These are phyloP conservation scores for Plantago elongata DNA, from an alignment of 257 asterid species.

Conservation along the genomic window DNA sequence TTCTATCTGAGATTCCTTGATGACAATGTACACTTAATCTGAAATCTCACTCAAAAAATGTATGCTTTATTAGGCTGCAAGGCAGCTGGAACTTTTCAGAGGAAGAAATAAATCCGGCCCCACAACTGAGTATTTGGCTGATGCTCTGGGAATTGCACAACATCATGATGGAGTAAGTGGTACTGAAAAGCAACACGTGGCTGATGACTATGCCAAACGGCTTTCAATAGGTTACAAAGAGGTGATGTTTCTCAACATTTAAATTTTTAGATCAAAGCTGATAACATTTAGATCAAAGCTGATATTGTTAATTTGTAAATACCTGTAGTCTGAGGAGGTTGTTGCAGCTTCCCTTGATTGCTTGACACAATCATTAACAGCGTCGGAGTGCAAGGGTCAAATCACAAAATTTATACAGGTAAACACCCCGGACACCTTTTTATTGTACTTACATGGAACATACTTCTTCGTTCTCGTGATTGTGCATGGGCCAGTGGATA, in stretches of 20 bases:
- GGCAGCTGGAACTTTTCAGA: conserved; percentile 71
- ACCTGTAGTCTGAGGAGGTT: conserved; percentile 64
- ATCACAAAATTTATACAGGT: conserved; percentile 64
- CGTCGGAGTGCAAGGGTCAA: conserved; percentile 45
- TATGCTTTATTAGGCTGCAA: conserved; percentile 70
- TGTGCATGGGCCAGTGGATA: too few relatives aligned
- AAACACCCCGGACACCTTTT: conserved; percentile 15
- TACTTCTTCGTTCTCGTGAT: too few relatives aligned
- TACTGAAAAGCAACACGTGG: conserved; percentile 91
- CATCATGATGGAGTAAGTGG: conserved; percentile 98
- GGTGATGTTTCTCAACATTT: conserved; percentile 33
- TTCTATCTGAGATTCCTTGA: conserved; percentile 16
- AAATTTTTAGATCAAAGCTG: background rate
- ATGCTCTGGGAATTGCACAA: conserved; percentile 85
- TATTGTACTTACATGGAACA: too few relatives aligned
- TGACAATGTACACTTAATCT: conserved; percentile 16
- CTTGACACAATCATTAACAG: conserved; percentile 48
- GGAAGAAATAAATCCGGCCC: conserved; percentile 70
- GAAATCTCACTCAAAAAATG: conserved; percentile 19
- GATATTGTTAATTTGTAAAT: conserved; percentile 17
- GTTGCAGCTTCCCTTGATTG: conserved; percentile 76
- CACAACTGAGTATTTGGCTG: conserved; percentile 66
- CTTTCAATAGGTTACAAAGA: conserved; percentile 84
- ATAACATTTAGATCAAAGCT: background rate
- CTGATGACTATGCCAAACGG: conserved; percentile 92